Base-by-base conservation (phyloP, 768 basidiomycete species). In the Tricholoma matsutake region DNA sequence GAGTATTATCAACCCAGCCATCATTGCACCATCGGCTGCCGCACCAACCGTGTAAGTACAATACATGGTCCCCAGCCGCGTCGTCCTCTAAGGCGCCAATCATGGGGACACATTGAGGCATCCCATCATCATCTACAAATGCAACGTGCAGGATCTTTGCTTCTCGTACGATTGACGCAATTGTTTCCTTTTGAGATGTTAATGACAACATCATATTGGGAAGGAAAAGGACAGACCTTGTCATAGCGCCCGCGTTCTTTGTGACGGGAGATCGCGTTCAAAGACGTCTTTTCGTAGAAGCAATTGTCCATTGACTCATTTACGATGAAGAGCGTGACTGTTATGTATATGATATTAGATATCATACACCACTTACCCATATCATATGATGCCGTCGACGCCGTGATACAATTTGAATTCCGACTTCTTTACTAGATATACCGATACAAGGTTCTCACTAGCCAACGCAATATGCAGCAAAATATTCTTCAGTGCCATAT, bases 91-190 rank as follows among this genome's bases (percentile, higher is more conserved):
- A n/a, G 51, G 51, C 51, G 25, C 51, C 51, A 18, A 53, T 18
- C 51, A 53, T 53, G 16, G 51, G 51, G 18, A 53, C n/a, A 18
- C 51, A 53, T 18, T 53, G 51, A 31, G 51, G 51, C 51, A 53
- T 32, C 31, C 51, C 51, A 8, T 53, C 51, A 14, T 9, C 31
- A n/a, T 32, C 51, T 53, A 53, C 51, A n/a, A 31, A 53, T 8
- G 51, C 51, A 9, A 53, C 31, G 51, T 53, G 51, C 10, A 53
- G 31, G n/a, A 53, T 53, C 51, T 53, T 53, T 8, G 51, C 51
- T 32, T 53, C 51, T 53, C 51, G n/a, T n/a, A 53, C 51, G 13
- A 53, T 53, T 9, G 51, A 32, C 3, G 51, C 51, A n/a, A 53
- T 53, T 53, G 29, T 18, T 53, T 53, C 51, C 29, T 53, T 51